Evolutionary conservation across 345 rosid species (phyloP), one percentile per base, ranked within the genome.

Genomic region (Pistacia atlantica): DNA sequence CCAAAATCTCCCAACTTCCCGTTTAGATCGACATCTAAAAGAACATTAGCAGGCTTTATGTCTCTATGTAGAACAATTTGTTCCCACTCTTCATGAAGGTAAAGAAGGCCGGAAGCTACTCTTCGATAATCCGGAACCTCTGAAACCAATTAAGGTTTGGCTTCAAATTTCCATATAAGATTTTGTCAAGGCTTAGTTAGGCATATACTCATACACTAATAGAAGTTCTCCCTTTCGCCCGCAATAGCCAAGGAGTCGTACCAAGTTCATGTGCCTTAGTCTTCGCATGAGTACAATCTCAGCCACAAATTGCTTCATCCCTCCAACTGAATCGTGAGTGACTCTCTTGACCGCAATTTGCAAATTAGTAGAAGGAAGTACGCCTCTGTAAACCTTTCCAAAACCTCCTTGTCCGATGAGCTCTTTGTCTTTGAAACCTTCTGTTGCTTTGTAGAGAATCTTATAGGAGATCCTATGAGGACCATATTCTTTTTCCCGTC

Each of bases 21-120:
- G 48, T 78, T 60, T 45, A 78, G 52, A 35, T 66, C n/a, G 5
- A 62, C 65, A 38, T 82, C 84, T 42, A 86, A 72, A 77, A 88
- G 80, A 17, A 88, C 69, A 55, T 88, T 88, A 54, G 86, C 78
- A 52, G 91, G 85, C 80, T 88, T 88, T 62, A 88, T 54, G 57
- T 88, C 91, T 76, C 91, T 78, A 45, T 88, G 91, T 8, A 88
- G 82, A 56, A 88, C 91, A 59, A 86, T 87, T 66, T 84, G 84
- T 35, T 86, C 89, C 79, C 88, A 84, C 59, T 82, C 88, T 74
- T 87, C 88, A 33, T 88, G 91, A 11, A 88, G 76, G 74, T 88
- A 88, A 42, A 80, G 80, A 9, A 88, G 83, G 66, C 85, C 91
- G 14, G 86, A 77, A 1, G 91, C 88, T 3, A 88, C 82, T 13